phyloP scores from a whole-genome alignment of 2,329 filamentous ascomycete species.

The Talaromyces atroroseus region DNA sequence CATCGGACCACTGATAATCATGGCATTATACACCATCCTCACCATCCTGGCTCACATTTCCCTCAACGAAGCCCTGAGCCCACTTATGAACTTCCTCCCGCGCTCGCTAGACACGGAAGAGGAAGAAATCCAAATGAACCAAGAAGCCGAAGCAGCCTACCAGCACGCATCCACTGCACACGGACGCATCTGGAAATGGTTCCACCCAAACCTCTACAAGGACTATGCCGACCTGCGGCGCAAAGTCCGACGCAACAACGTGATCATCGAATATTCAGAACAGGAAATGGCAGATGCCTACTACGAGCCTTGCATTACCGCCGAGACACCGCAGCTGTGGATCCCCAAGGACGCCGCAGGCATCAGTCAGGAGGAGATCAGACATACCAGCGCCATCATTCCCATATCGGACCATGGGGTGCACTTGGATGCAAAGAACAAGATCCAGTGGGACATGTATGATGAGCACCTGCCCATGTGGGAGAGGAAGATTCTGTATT shows the following conservation, averaged over 20 bases:
- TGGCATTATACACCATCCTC: slow-evolving; percentile 69
- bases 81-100: slow-evolving; percentile 61
- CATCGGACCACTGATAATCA: slow-evolving; percentile 66
- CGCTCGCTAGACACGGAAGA: slow-evolving; percentile 58
- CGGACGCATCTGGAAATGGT: slow-evolving; percentile 31
- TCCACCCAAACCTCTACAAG: slow-evolving; percentile 70
- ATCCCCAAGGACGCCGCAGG: slow-evolving; percentile 71
- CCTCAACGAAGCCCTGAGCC: slow-evolving; percentile 40
- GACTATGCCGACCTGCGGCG: slow-evolving; percentile 68
- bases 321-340: slow-evolving; percentile 65
- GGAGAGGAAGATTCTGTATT: slow-evolving; percentile 49
- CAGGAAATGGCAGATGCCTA: slow-evolving; percentile 63
- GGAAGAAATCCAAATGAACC: slow-evolving; percentile 39
- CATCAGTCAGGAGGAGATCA: slow-evolving; percentile 68
- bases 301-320: slow-evolving; percentile 63
- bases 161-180: slow-evolving; percentile 17
- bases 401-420: slow-evolving; percentile 75
- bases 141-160: slow-evolving; percentile 21
- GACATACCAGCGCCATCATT: slow-evolving; percentile 65
- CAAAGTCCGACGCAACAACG: slow-evolving; percentile 57
- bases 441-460: slow-evolving; percentile 56
- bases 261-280: slow-evolving; percentile 56
- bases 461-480: slow-evolving; percentile 53
- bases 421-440: slow-evolving; percentile 63
- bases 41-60: slow-evolving; percentile 67